Base-by-base conservation (phyloP, 2,329 filamentous ascomycete species). In the Penicillium expansum region DNA sequence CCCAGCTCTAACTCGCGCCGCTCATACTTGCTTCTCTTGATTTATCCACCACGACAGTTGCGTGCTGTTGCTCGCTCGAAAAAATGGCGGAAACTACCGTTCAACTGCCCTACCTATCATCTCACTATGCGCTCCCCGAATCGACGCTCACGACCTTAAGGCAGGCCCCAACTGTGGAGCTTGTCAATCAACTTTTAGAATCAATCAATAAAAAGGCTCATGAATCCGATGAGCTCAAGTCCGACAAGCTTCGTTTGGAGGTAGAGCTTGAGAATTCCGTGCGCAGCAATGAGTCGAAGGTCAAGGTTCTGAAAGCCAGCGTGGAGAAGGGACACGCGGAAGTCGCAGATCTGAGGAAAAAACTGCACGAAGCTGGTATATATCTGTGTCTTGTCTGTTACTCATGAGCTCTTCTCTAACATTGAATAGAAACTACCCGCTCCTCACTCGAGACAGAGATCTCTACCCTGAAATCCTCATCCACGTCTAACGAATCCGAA, bases 231-330 rank as follows among this genome's bases (percentile, higher is more conserved):
- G 83, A 86, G 38, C 78, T 96, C 39, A 91, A 88, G 67, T 88
- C 93, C 10, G 90, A 96, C 63, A 97, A 97, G 77, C 82, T 97
- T 43, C 88, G 91, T 64, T 80, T 90, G 44, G 91, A 96, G 68
- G 94, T 99, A 43, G 92, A 97, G 78, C 83, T 97, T 8, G 94
- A 99, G 74, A 94, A 91, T 74, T 89, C 88, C 18, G 88, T 96
- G 47, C 88, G 92, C 66, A 89, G 85, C 63, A 88, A 89, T 58
- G 93, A 97, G 71, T 86, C 88, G 24, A 90, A 92, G 74, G 87
- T 87, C 63, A 91, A 93, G 70, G 85, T 87, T 9, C 86, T 94
- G 71, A 96, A 94, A 76, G 82, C 84, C 6, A 90, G 89, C 1
- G 84, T 91, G 43, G 91, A 95, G 60, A 93, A 93, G 72, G 88